Evolutionary conservation across 78 protist species (phyloP).

Genomic region (Dictyostelium firmibasis): DNA sequence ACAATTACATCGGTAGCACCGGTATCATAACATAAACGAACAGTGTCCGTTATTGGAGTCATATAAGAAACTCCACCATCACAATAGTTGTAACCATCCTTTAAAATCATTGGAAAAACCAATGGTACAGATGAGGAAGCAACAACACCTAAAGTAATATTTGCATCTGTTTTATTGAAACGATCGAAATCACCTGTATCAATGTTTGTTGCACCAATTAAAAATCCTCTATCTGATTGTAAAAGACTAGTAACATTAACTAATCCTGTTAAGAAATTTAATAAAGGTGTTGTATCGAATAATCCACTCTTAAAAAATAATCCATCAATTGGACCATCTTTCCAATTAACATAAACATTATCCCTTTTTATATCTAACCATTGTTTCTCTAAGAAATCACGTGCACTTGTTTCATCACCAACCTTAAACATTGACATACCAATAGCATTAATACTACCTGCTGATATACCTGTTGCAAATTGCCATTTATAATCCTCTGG

Average conservation of each 20-base stretch:
- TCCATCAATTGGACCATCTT: conserved; percentile 41
- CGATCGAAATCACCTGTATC: conserved; percentile 23
- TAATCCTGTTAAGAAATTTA: neutral
- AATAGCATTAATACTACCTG: conserved; percentile 71
- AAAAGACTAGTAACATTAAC: neutral
- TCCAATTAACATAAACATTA: conserved; percentile 26
- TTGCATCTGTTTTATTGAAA: conserved; percentile 11
- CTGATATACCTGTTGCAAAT: conserved; percentile 47
- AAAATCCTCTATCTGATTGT: neutral
- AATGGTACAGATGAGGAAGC: conserved; percentile 30
- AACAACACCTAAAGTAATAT: neutral
- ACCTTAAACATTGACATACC: conserved; percentile 37
- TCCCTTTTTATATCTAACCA: conserved; percentile 15
- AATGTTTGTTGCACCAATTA: conserved; percentile 57
- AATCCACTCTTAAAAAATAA: conserved; percentile 14
- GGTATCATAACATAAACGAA: conserved; percentile 29
- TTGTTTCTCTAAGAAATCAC: conserved; percentile 2
- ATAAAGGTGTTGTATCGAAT: conserved; percentile 14
- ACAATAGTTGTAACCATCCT: conserved; percentile 11
- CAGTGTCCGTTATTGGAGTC: neutral
- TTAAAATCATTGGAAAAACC: conserved; percentile 29
- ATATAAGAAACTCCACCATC: conserved; percentile 44
- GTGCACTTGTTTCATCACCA: conserved; percentile 18
- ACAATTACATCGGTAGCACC: conserved; percentile 43
- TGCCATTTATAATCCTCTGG: conserved; percentile 21